Evolutionary conservation across 306 rosid genomes (phyloP), one percentile per base, ranked within the genome.

Genomic region (Castanea crenata): DNA sequence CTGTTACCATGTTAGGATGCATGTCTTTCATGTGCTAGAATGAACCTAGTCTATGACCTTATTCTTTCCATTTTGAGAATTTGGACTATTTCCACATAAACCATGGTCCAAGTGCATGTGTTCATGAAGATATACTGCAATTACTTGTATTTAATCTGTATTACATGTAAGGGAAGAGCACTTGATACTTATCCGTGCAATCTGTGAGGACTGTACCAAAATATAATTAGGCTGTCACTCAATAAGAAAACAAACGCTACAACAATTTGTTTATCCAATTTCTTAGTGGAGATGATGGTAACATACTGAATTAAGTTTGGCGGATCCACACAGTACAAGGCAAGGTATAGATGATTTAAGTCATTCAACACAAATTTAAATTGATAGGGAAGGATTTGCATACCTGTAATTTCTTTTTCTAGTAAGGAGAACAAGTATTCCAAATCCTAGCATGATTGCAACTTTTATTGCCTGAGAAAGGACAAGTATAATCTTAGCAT

Each of bases 391-490:
- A 74, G 46, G 67, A 76, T 65, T 55, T 72, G 10, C 55, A 6
- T 79, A 84, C 92, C 93, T 85, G 74, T 74, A 76, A 74, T 72
- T 89, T 76, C 91, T 84, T 61, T 90, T 94, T 82, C 99, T 90
- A 14, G 93, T 85, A 25, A 95, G 79, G 68, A 95, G 85, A 88
- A 95, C 97, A 62, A 93, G 91, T 49, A 89, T 46, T 74, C 97
- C 99, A 75, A 95, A 95, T 75, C 98, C 98, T 44, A 87, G 23
- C 80, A 91, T 82, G 74, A 89, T 79, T 86, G 94, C 98, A 88
- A 80, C 84, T 87, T 88, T 93, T 29, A 91, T 52, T 51, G 76
- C 94, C 97, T 95, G 90, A 67, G 51, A 80, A 78, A 55, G 32
- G 81, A 73, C 10, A 78, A 59, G 63, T 7, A 38, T 19, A 44